Base-by-base conservation (phyloP, 129 eudicot species). In the Apium graveolens region DNA sequence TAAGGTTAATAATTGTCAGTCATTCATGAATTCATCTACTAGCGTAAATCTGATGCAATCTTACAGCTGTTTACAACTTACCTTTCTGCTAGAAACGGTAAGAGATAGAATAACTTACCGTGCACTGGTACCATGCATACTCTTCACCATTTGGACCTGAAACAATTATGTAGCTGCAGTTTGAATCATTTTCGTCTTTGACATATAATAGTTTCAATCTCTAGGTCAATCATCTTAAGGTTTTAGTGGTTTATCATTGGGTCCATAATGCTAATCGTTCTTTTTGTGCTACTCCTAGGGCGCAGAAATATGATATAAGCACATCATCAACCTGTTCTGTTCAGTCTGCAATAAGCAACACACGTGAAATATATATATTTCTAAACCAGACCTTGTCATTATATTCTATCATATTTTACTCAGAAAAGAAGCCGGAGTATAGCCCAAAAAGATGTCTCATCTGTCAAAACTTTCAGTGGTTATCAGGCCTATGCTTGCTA, bases 81-180 rank as follows among this genome's bases (percentile, higher is more conserved):
- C 24, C 44, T 41, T 8, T 71, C 49, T 13, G 14, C 9, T 71
- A 38, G 39, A 46, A 75, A 38, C 41, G 20, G 42, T 13, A 29
- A 45, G 14, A 18, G 39, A 57, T 11, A 37, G 62, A 53, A 79
- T 44, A 18, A 86, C 88, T 80, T 83, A 96, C 99, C 14, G 99
- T 96, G 95, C 99, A 96, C 84, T 96, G 99, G 78, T 92, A 96
- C 99, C 99, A 96, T 6, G 97, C 99, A 78, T 87, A 96, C 66
- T 90, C 91, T 86, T 96, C 99, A 26, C 97, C 99, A 75, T 92
- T 86, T 71, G 97, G 97, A 81, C 97, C 97, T 96, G 88, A 84
- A 84, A 86, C 37, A 74, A 73, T 9, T 32, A 49, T 11, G 38
- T 9, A 43, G 70, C 62, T 39, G 75, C 41, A 49, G 83, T n/a